These are phyloP conservation scores for Blastobotrys persicus DNA, from an alignment of 1,139 yeast genomes.

Conservation along the genomic window DNA sequence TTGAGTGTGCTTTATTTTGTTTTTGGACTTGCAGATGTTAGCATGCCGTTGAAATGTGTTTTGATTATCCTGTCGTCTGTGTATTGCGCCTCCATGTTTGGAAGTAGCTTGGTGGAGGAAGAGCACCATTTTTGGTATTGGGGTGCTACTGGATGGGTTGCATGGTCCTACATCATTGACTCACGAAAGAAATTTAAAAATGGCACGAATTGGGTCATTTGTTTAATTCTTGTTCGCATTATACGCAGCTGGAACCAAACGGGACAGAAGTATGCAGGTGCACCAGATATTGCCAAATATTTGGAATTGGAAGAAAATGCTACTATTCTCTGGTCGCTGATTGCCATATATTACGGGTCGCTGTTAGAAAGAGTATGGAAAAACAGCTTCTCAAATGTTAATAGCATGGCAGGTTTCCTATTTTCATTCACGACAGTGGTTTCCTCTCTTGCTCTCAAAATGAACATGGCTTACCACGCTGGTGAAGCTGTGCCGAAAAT, in stretches of 20 bases:
- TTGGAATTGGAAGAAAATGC: slow-evolving; percentile 24
- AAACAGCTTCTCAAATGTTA: slow-evolving; percentile 27
- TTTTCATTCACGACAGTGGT: slow-evolving; percentile 42
- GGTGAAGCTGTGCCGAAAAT: slow-evolving; percentile 50
- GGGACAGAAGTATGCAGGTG: slow-evolving; percentile 75
- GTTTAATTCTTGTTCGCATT: slow-evolving; percentile 51
- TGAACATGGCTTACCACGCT: slow-evolving; percentile 53
- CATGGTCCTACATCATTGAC: slow-evolving; percentile 32
- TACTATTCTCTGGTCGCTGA: slow-evolving; percentile 50
- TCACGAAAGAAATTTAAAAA: slow-evolving; percentile 27
- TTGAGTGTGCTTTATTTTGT: slow-evolving; percentile 17
- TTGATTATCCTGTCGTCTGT: slow-evolving; percentile 41
- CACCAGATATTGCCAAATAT: slow-evolving; percentile 45
- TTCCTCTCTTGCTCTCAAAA: slow-evolving; percentile 55
- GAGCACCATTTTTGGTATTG: slow-evolving; percentile 98
- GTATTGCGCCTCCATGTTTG: slow-evolving; percentile 67
- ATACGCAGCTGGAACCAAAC: slow-evolving; percentile 86
- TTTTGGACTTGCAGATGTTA: slow-evolving; percentile 14
- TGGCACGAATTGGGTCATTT: slow-evolving; percentile 34
- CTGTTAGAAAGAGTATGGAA: slow-evolving; percentile 30
- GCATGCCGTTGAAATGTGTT: slow-evolving; percentile 24
- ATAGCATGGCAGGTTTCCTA: slow-evolving; percentile 41
- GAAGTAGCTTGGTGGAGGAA: slow-evolving; percentile 92
- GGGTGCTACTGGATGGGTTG: slow-evolving; percentile 45
- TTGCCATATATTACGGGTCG: slow-evolving; percentile 43